Percentiles rank a stretch among this genome's conserved stretches.
Evolutionary conservation across 2,329 filamentous ascomycete genomes (phyloP).

Genomic region (Huntiella bhutanensis): DNA sequence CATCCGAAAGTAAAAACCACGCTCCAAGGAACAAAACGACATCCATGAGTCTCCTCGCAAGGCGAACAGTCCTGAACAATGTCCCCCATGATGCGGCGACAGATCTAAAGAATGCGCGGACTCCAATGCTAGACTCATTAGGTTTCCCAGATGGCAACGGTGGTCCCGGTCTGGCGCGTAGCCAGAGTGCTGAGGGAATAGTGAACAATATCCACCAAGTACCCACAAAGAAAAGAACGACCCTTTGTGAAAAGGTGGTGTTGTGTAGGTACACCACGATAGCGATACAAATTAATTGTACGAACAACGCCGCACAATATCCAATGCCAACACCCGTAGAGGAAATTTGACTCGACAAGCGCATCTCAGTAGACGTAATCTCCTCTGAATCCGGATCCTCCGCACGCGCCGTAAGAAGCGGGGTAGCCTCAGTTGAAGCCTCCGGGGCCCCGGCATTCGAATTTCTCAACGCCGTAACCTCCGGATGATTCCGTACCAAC

Average conservation of each 20-base stretch:
- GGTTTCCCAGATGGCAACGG: constrained; percentile 35
- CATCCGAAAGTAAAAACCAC: constrained; percentile 91
- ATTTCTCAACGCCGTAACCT: constrained; percentile 12
- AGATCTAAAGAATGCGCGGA: constrained; percentile 34
- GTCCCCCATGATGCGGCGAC: constrained; percentile 72
- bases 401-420: background rate
- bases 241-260: constrained; percentile 65
- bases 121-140: constrained; percentile 14
- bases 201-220: constrained; percentile 89
- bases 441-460: background rate
- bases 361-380: constrained; percentile 36
- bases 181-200: constrained; percentile 70
- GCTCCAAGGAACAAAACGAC: constrained; percentile 63
- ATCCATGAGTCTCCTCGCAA: constrained; percentile 54
- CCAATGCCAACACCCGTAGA: constrained; percentile 86
- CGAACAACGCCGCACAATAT: constrained; percentile 67
- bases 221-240: constrained; percentile 75
- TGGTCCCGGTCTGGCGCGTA: constrained; percentile 75
- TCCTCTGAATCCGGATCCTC: constrained; percentile 11
- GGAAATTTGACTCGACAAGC: constrained; percentile 76
- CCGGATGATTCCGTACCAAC: constrained; percentile 69
- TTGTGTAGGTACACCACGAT: constrained; percentile 56
- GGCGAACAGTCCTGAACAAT: constrained; percentile 58
- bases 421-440: background rate
- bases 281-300: constrained; percentile 66